Conservation (phyloP, 495 filamentous ascomycete genomes). For the Lophiostoma macrostomum region DNA sequence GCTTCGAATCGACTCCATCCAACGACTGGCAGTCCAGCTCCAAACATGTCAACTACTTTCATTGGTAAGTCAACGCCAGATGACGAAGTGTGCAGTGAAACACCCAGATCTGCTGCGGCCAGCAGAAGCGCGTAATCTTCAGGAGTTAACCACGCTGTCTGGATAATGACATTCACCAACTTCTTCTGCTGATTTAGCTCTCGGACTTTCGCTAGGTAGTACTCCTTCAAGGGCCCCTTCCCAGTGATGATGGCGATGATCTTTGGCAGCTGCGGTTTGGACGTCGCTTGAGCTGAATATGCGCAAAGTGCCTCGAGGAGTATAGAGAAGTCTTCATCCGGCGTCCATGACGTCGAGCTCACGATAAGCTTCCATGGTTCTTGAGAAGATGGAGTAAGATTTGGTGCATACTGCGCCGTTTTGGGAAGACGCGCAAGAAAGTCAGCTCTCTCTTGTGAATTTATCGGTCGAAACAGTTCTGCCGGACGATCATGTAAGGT, state of each 20-base stretch:
- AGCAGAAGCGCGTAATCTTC: slow-evolving; percentile 82
- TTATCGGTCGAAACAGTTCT: slow-evolving; percentile 71
- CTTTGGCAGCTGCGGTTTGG: slow-evolving; percentile 49
- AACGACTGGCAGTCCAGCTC: slow-evolving; percentile 83
- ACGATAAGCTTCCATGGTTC: slow-evolving; percentile 61
- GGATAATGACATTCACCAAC: slow-evolving; percentile 65
- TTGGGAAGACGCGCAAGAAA: slow-evolving; percentile 63
- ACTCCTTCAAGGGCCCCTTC: slow-evolving; percentile 77
- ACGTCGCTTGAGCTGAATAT: slow-evolving; percentile 54
- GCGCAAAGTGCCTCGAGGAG: slow-evolving; percentile 77
- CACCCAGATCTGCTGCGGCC: slow-evolving; percentile 83
- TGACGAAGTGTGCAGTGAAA: slow-evolving; percentile 87
- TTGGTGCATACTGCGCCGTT: slow-evolving; percentile 53
- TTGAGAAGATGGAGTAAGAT: slow-evolving; percentile 53
- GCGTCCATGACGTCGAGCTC: slow-evolving; percentile 93
- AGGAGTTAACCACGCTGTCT: slow-evolving; percentile 77
- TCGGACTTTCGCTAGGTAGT: slow-evolving; percentile 65
- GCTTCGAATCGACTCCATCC: slow-evolving; percentile 81
- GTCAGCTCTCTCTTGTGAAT: slow-evolving; percentile 46
- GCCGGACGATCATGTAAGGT: slow-evolving; percentile 87
- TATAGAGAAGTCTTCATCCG: slow-evolving; percentile 90
- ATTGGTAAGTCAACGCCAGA: slow-evolving; percentile 96
- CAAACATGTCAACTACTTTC: slow-evolving; percentile 99
- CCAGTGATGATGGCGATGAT: slow-evolving; percentile 89
- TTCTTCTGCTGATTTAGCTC: slow-evolving; percentile 56